Evolutionary conservation across 2,329 filamentous ascomycete genomes (phyloP), one percentile per base, ranked within the genome.

Genomic region (Pezicula neosporulosa): DNA sequence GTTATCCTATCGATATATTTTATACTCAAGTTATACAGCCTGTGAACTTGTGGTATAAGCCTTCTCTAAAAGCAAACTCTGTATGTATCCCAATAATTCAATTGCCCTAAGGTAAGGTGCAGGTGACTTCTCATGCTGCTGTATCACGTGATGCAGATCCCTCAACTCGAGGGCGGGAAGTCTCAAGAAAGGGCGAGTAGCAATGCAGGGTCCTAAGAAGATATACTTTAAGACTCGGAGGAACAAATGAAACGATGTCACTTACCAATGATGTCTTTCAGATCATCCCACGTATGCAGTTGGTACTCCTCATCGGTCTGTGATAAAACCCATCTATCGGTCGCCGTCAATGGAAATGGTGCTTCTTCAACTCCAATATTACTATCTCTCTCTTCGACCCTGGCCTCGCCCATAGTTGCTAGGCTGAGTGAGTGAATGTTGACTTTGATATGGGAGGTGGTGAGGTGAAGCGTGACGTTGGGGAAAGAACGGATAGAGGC

Each of bases 281-380:
- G 78, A 51, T 87, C 78, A 12, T 83, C 76, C 93, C 92, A 97
- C 44, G 81, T 77, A 68, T 92, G 83, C 42, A 77, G 77, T 54
- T 76, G 72, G 67, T 88, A 96, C 45, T 87, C 77, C 18, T 85
- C 78, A 63, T 97, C 90, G 1, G 81, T 82, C 57, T 78, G 74
- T 28, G 80, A 80, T 15, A 85, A 68, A 35, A 84, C 72, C 75
- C 74, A 78, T 65, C 69, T 78, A 64, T 85, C 82, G 38, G 75
- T 68, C 2, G 80, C 80, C 0, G 80, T 84, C 55, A 85, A 66
- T n/a, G 79, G 78, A 55, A 85, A 85, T 1, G 81, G 76, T 6
- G 73, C 46, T 8, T 62, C 54, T 13, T 57, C 53, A 16, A 28
- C 38, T 8, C 46, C 19, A 24, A 7, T 19, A 21, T 6, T 10